Percentiles rank a stretch among this genome's conserved stretches.
phyloP scores from a whole-genome alignment of 129 eudicot genomes.

The Artemisia annua region DNA sequence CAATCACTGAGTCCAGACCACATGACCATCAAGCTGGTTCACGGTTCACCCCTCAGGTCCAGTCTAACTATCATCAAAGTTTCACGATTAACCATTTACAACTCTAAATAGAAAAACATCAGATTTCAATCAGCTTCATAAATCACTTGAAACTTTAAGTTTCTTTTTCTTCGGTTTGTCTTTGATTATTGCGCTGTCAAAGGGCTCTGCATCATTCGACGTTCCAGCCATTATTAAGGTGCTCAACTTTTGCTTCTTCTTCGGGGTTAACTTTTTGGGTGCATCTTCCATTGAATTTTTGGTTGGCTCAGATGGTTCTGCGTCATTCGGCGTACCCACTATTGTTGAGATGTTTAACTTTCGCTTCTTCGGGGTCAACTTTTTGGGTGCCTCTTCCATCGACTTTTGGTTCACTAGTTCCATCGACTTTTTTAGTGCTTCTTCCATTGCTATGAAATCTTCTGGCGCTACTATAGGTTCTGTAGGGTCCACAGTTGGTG shows the following conservation, averaged over 20 bases:
- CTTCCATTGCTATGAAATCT: conserved; percentile 6
- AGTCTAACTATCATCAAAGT: conserved; percentile 15
- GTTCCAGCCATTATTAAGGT: conserved; percentile 25
- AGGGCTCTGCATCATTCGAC: conserved; percentile 33
- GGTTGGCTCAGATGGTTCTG: too few relatives aligned
- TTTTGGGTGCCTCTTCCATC: not conserved
- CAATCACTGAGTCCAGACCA: not conserved
- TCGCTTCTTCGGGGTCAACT: not conserved
- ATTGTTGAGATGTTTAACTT: conserved; percentile 10
- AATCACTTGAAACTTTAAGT: conserved; percentile 38
- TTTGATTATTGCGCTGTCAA: conserved; percentile 35
- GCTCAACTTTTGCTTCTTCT: conserved; percentile 18
- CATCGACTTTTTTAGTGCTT: conserved; percentile 4
- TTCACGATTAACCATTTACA: conserved; percentile 2
- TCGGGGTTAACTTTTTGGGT: conserved; percentile 21
- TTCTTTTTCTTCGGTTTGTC: conserved; percentile 53
- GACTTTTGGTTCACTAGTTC: not conserved
- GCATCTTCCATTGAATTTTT: conserved; percentile 28
- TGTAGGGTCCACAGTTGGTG: conserved; percentile 21
- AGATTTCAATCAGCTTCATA: not conserved
- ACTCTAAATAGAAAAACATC: not conserved
- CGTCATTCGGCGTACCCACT: too few relatives aligned
- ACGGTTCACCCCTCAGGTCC: not conserved
- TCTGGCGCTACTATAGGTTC: not conserved
- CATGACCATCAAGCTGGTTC: not conserved